Base-by-base conservation (phyloP, 2,329 filamentous ascomycete species). In the Ceratocystis diversiconidia region DNA sequence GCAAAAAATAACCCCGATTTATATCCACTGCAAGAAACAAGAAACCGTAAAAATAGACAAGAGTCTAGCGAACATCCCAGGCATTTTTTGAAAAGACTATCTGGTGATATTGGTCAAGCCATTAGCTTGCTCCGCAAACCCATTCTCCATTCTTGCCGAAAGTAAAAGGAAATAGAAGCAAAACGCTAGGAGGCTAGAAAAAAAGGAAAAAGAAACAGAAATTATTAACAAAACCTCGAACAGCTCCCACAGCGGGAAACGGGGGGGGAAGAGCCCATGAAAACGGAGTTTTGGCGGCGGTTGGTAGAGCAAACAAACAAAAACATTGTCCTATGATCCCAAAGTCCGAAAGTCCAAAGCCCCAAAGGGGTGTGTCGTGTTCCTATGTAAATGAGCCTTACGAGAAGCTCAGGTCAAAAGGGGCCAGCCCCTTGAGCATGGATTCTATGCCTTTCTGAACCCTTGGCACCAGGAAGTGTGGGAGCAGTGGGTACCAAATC, bases 351-450 rank as follows among this genome's bases (percentile, higher is more conserved):
- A 50, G 22, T 36, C 2, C 32, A 36, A 36, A 36, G 32, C 32
- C 32, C 32, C 25, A 32, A 28, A 17, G 10, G 46, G 6, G 30
- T 17, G 19, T 28, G 5, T 28, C 52, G 22, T 57, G n/a, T 22
- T 30, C 19, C 52, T 30, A 5, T n/a, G 15, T 57, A 50, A 50
- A 50, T 50, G 46, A 22, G n/a, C 25, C 52, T 57, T 32, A 28
- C 22, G 17, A 57, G 17, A 36, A 57, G 52, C 52, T 57, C 43
- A 46, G 41, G 30, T 25, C 61, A 62, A 62, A 46, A 46, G 59
- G 61, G 36, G 36, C 61, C 61, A 62, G 61, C 61, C 61, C 61
- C 61, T 30, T 62, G 41, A 44, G 61, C 36, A 62, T 8, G 36
- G 61, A n/a, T 46, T 62, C 5, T 30, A 15, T 36, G 25, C 32